Percentiles rank a stretch among this genome's conserved stretches.
These are phyloP conservation scores for Leishmania braziliensis DNA, from an alignment of 208 protist genomes.

Conservation along the genomic window DNA sequence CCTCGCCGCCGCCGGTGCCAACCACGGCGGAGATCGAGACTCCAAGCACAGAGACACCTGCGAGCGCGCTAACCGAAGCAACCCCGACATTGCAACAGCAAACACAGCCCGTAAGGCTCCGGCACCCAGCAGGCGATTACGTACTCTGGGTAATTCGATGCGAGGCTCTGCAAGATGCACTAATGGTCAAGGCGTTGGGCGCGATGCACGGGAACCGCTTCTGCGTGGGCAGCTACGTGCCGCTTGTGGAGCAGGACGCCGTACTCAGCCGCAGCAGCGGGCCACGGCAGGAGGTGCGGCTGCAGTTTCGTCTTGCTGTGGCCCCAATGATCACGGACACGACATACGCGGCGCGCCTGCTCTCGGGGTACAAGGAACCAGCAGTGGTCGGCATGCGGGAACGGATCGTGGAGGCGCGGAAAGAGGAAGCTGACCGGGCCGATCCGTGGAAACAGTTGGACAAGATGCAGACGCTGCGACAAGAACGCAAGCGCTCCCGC, in stretches of 20 bases:
- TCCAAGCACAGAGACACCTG: not conserved
- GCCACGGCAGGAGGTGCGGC: slow-evolving; percentile 52
- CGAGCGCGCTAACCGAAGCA: not conserved
- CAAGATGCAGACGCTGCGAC: slow-evolving; percentile 20
- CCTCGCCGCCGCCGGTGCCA: not conserved
- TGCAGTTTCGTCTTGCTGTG: slow-evolving; percentile 62
- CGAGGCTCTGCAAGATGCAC: slow-evolving; percentile 34
- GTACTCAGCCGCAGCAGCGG: slow-evolving; percentile 26
- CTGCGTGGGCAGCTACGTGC: slow-evolving; percentile 33
- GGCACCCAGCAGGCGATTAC: slow-evolving; percentile 29
- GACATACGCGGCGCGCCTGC: slow-evolving; percentile 23
- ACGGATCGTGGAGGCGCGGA: slow-evolving; percentile 17
- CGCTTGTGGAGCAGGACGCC: slow-evolving; percentile 22
- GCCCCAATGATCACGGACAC: slow-evolving; percentile 37
- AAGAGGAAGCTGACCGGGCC: slow-evolving; percentile 15
- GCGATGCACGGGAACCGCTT: slow-evolving; percentile 51
- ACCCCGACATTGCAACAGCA: not conserved
- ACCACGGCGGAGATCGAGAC: not conserved
- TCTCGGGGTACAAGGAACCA: slow-evolving; percentile 43
- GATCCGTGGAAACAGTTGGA: slow-evolving; percentile 32
- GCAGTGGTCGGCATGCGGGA: slow-evolving; percentile 27
- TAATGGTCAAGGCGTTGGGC: slow-evolving; percentile 40
- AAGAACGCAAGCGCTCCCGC: slow-evolving; percentile 27
- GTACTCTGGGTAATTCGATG: slow-evolving; percentile 27
- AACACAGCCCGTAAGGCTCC: slow-evolving; percentile 10